Percentiles rank a stretch among this genome's conserved stretches.
Conservation (phyloP, 2,329 filamentous ascomycete genomes). For the Xylariaceae sp. region DNA sequence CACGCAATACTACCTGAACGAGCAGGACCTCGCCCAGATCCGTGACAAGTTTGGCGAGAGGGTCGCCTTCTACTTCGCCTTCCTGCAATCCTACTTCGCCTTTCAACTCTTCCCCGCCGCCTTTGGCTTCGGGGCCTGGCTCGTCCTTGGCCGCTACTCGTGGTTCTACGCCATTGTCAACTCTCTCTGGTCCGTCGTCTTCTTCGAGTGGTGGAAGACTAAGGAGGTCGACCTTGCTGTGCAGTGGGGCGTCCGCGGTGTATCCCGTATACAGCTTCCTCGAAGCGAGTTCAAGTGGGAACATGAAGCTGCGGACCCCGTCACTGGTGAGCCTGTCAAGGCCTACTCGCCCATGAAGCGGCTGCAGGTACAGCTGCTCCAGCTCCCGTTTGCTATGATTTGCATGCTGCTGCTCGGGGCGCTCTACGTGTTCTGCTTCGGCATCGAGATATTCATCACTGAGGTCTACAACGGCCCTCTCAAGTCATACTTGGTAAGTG, state of each 20-base stretch:
- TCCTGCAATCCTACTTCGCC: constrained; percentile 81
- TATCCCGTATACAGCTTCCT: constrained; percentile 72
- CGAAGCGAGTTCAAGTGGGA: constrained; percentile 75
- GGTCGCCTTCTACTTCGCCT: constrained; percentile 93
- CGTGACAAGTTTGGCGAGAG: constrained; percentile 71
- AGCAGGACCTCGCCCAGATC: constrained; percentile 64
- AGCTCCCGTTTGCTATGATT: constrained; percentile 75
- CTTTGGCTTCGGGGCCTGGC: constrained; percentile 70
- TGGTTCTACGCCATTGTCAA: constrained; percentile 70
- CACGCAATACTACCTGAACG: constrained; percentile 59
- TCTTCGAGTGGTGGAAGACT: constrained; percentile 94
- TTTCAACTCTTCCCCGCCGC: constrained; percentile 77
- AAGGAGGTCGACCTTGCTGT: constrained; percentile 81
- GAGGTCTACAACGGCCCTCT: constrained; percentile 88
- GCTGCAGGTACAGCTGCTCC: constrained; percentile 67
- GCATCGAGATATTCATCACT: constrained; percentile 90
- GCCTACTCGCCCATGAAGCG: constrained; percentile 72
- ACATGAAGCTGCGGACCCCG: constrained; percentile 64
- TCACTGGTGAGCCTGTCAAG: constrained; percentile 72
- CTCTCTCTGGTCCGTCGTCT: constrained; percentile 79
- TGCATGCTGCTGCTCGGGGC: constrained; percentile 67
- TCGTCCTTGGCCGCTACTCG: constrained; percentile 79
- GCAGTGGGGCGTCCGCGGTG: constrained; percentile 81
- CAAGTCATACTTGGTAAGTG: constrained; percentile 69
- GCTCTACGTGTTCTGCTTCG: constrained; percentile 80